Evolutionary conservation across 2,329 filamentous ascomycete species (phyloP), one percentile per base, ranked within the genome.

Genomic region (Sordariomycetes sp.): DNA sequence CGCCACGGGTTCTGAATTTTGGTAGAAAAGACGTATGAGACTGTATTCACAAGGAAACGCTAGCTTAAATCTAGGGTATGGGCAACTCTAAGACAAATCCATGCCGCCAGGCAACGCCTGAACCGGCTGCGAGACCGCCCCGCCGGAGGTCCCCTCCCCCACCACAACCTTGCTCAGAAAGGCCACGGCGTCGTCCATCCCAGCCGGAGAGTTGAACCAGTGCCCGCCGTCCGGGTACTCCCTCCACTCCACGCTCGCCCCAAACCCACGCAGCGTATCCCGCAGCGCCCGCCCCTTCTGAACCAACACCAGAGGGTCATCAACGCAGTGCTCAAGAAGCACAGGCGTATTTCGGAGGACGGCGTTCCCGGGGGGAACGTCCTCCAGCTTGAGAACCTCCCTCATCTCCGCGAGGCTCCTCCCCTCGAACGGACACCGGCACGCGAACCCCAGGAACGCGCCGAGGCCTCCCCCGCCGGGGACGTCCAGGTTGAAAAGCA

Each of bases 221-320:
- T 78, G 74, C 0, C 70, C 72, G 12, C 76, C 75, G n/a, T 65
- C 61, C 2, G 64, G 61, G 59, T 79, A 79, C 61, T 75, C 70
- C 43, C 64, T 71, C 72, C 73, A 76, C 16, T 61, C 59, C 1
- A 77, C 72, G 22, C 65, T 54, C 7, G 72, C 67, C 0, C 74
- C 75, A 35, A 76, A 74, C 1, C 62, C 60, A 1, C 54, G 46
- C 32, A 79, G 62, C 0, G 65, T 65, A 3, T 73, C 68, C 16
- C 69, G 62, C 55, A 77, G 57, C 3, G 64, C 57, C 18, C 68
- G 62, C 0, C 76, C 76, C 10, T 70, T 66, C n/a, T 65, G 60
- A 1, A 77, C 61, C 57, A 69, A 62, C 0, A 79, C 72, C 8
- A 75, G 60, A 1, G 71, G 68, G 59, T 79, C 76, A 53, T 79